Evolutionary conservation across 371 early-diverging fungal species (phyloP).

Genomic region (Mortierella sp.): DNA sequence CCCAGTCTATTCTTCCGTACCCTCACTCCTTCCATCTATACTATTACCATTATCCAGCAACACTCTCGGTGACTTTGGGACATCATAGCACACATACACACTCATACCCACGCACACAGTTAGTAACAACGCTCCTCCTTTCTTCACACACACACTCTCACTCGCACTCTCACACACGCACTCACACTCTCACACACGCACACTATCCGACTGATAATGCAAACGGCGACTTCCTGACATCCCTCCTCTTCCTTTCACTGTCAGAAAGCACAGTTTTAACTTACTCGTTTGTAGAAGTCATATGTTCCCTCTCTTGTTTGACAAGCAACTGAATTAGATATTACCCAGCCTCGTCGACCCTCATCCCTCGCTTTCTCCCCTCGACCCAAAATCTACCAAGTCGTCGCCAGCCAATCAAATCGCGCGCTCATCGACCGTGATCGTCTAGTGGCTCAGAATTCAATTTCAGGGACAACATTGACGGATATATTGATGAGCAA

Average conservation of each 20-base stretch:
- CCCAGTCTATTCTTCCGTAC: background rate
- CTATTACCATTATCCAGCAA: too few relatives aligned
- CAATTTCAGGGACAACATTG: slow-evolving; percentile 7
- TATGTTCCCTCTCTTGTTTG: background rate
- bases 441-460: slow-evolving; percentile 23
- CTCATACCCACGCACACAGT: too few relatives aligned
- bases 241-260: background rate
- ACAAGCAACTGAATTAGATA: background rate
- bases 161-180: too few relatives aligned
- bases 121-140: too few relatives aligned
- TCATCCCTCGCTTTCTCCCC: background rate
- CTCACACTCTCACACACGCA: too few relatives aligned
- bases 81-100: too few relatives aligned
- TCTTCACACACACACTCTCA: too few relatives aligned
- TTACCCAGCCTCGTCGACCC: background rate
- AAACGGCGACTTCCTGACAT: background rate
- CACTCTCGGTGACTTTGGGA: too few relatives aligned
- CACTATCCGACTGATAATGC: too few relatives aligned
- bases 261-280: background rate
- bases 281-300: background rate
- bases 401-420: slow-evolving; percentile 30
- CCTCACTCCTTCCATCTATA: background rate
- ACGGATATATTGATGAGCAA: background rate
- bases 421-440: slow-evolving; percentile 37
- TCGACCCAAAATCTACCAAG: slow-evolving; percentile 14